Conservation (phyloP, 495 filamentous ascomycete species). For the Talaromyces thailandensis region DNA sequence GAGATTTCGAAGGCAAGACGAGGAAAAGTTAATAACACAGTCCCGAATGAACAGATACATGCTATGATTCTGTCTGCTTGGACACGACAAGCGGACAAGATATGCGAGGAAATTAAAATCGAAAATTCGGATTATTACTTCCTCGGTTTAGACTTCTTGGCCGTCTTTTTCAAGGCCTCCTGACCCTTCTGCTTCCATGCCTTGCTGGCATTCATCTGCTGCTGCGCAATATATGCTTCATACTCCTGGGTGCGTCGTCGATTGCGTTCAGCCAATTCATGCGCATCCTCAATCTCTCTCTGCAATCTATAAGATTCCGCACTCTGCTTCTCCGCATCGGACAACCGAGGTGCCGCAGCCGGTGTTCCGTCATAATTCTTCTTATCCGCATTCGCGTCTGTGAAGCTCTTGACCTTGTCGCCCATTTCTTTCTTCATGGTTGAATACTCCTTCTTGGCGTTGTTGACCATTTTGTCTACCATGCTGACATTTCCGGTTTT, state of each 20-base stretch:
- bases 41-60: not conserved
- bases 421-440: slow-evolving; percentile 10
- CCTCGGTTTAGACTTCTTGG: not conserved
- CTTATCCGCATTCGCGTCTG: not conserved
- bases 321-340: slow-evolving; percentile 11
- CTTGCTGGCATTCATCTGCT: not conserved
- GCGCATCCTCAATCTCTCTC: slow-evolving; percentile 7
- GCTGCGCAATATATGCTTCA: slow-evolving; percentile 8
- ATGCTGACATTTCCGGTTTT: slow-evolving; percentile 13
- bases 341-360: slow-evolving; percentile 13
- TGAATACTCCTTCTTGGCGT: slow-evolving; percentile 11
- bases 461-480: slow-evolving; percentile 17
- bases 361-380: slow-evolving; percentile 10
- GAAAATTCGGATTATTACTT: not conserved
- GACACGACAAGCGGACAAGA: not conserved
- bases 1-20: not conserved
- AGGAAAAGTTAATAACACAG: not conserved
- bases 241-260: slow-evolving; percentile 12
- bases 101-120: not conserved
- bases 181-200: slow-evolving; percentile 6
- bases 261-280: slow-evolving; percentile 14
- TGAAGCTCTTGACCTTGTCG: slow-evolving; percentile 14
- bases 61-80: not conserved
- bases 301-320: slow-evolving; percentile 15
- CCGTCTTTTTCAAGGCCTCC: slow-evolving; percentile 4